These are phyloP conservation scores for Striga hermonthica DNA, from an alignment of 305 asterid genomes.

Conservation along the genomic window DNA sequence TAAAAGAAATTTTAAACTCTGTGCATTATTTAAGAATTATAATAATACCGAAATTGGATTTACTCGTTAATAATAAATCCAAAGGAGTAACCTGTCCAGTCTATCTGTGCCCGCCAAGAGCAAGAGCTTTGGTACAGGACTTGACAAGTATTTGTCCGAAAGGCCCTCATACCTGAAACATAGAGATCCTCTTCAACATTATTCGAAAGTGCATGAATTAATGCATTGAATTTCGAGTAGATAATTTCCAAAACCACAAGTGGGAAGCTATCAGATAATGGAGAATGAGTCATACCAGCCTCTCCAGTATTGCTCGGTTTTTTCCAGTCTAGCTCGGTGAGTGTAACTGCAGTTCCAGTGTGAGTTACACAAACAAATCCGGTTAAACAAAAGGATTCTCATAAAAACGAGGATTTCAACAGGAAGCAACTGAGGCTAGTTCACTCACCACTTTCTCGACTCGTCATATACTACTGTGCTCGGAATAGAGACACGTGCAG, in stretches of 20 bases:
- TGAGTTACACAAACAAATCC: background rate
- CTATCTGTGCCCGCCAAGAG: conserved; percentile 98
- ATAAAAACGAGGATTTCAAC: too few relatives aligned
- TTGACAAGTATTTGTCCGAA: conserved; percentile 76
- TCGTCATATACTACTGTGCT: conserved; percentile 77
- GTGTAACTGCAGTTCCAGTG: conserved; percentile 61
- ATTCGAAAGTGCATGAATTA: background rate
- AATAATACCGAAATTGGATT: background rate
- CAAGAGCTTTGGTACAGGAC: conserved; percentile 84
- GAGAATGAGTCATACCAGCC: conserved; percentile 66
- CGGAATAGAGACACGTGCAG: conserved; percentile 90
- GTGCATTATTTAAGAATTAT: background rate
- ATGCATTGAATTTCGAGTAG: conserved; percentile 5
- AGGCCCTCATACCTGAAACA: conserved; percentile 97
- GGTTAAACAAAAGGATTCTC: background rate
- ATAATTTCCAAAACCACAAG: background rate
- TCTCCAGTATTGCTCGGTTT: conserved; percentile 93
- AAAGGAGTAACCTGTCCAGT: conserved; percentile 70
- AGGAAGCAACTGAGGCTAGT: background rate
- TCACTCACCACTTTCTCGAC: conserved; percentile 64
- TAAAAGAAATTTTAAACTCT: background rate
- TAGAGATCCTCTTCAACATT: conserved; percentile 6
- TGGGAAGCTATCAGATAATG: conserved; percentile 25
- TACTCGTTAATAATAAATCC: background rate
- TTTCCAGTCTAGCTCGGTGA: conserved; percentile 80